Conservation (phyloP, 78 protist species). For the Acrasis kona region DNA sequence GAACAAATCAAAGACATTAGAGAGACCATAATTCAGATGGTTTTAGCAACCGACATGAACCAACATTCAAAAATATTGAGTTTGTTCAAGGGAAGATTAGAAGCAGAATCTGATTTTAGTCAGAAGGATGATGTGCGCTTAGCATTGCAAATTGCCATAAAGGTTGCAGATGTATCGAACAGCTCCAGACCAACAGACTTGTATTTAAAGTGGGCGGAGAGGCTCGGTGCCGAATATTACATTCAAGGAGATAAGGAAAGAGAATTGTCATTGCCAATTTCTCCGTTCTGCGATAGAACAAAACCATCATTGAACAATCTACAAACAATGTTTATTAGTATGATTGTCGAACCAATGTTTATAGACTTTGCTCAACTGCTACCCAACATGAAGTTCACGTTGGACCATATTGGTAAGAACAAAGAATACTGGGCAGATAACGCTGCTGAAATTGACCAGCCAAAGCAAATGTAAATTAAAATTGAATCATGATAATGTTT, state of each 20-base stretch:
- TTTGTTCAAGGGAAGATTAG: not conserved
- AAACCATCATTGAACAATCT: constrained; percentile 17
- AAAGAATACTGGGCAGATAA: not conserved
- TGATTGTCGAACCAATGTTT: constrained; percentile 7
- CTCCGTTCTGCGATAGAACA: constrained; percentile 57
- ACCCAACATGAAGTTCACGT: constrained; percentile 1
- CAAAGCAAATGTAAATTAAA: no score
- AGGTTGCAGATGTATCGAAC: constrained; percentile 48
- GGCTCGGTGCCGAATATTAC: constrained; percentile 29
- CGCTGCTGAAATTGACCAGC: no score
- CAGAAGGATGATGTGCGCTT: constrained; percentile 13
- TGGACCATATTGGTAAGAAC: not conserved
- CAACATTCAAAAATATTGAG: constrained; percentile 6
- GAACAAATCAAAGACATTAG: no score
- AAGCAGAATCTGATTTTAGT: constrained; percentile 2
- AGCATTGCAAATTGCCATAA: constrained; percentile 25
- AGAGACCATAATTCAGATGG: constrained; percentile 11
- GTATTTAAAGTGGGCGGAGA: constrained; percentile 28
- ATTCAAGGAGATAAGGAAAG: constrained; percentile 59
- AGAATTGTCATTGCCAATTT: constrained; percentile 27
- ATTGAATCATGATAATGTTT: no score
- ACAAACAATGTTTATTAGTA: not conserved
- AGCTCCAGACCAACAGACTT: constrained; percentile 4
- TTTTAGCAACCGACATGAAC: constrained; percentile 10
- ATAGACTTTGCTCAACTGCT: not conserved